Evolutionary conservation across 352 stramenopile genomes (phyloP), one percentile per base, ranked within the genome.

Genomic region (Phytophthora sojae): DNA sequence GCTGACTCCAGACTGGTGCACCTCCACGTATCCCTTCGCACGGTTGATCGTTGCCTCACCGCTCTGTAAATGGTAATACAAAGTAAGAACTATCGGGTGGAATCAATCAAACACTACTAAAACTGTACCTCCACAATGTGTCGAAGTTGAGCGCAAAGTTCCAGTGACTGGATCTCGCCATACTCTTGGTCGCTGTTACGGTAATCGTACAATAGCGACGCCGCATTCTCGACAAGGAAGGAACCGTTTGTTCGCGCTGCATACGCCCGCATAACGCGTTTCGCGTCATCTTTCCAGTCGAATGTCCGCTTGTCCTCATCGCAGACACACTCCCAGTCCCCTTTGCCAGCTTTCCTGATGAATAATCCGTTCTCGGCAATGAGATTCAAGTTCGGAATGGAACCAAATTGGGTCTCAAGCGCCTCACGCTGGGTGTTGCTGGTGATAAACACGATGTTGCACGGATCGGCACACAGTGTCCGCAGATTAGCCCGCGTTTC

Each of bases 161-260:
- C 97, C 52, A 98, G 89, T 1, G 96, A 97, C 78, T 99, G 98
- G 60, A 99, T 93, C 63, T 98, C 96, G 44, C 98, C 98, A 75
- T 99, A 99, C 69, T 99, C 98, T 57, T 97, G 96, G 77, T 99
- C 98, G 9, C 97, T 97, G 80, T 98, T 97, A 50, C 97, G 90
- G 73, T 99, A 99, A 77, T 99, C 97, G 82, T 98, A 99, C 29
- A 99, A 75, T 14, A 99, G 70, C 5, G 98, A 98, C 50, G 96
- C 98, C 58, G 98, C 96, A 26, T 98, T 99, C 62, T 98, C 88
- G 72, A 99, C 94, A 37, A 99, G 92, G 71, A 99, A 99, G 21
- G 97, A 98, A 15, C 98, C 98, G 76, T 99, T 98, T 8, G 98
- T 99, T 39, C 97, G 84, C 19, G 94, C 91, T 7, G 96, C 94